Evolutionary conservation across 495 filamentous ascomycete species (phyloP).

Genomic region (Aspergillus asperescens): DNA sequence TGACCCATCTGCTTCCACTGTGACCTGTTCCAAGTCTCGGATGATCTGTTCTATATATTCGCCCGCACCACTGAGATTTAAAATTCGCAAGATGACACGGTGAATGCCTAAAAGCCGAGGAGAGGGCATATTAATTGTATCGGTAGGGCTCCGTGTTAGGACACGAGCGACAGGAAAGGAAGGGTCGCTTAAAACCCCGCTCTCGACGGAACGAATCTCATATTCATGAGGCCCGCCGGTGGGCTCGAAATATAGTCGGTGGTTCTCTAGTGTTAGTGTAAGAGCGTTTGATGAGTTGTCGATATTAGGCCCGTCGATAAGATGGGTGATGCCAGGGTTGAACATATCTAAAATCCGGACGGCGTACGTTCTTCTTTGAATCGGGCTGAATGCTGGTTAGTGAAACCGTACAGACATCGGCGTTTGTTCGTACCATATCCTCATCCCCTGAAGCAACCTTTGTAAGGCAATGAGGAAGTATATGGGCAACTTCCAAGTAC

Average conservation of each 20-base stretch:
- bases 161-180: slow-evolving; percentile 24
- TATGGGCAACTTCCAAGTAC: slow-evolving; percentile 15
- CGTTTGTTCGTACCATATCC: too few species aligned
- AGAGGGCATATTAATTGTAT: slow-evolving; percentile 25
- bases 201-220: neutral
- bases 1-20: slow-evolving; percentile 28
- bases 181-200: slow-evolving; percentile 11
- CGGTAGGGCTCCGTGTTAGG: slow-evolving; percentile 23
- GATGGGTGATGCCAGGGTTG: slow-evolving; percentile 17
- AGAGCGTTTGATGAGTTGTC: slow-evolving; percentile 19
- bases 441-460: too few species aligned
- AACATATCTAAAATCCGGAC: slow-evolving; percentile 22
- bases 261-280: slow-evolving; percentile 21
- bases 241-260: slow-evolving; percentile 5
- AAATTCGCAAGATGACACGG: slow-evolving; percentile 29
- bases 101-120: slow-evolving; percentile 30
- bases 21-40: slow-evolving; percentile 25
- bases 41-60: slow-evolving; percentile 32
- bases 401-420: too few species aligned
- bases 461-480: slow-evolving; percentile 11
- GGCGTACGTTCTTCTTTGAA: slow-evolving; percentile 18
- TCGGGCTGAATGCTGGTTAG: too few species aligned
- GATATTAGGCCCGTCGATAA: slow-evolving; percentile 15
- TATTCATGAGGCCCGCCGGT: neutral
- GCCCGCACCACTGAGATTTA: slow-evolving; percentile 32